Evolutionary conservation across 75 land plant genomes (phyloP), one percentile per base, ranked within the genome.

Genomic region (Adiantum capillusveneris): DNA sequence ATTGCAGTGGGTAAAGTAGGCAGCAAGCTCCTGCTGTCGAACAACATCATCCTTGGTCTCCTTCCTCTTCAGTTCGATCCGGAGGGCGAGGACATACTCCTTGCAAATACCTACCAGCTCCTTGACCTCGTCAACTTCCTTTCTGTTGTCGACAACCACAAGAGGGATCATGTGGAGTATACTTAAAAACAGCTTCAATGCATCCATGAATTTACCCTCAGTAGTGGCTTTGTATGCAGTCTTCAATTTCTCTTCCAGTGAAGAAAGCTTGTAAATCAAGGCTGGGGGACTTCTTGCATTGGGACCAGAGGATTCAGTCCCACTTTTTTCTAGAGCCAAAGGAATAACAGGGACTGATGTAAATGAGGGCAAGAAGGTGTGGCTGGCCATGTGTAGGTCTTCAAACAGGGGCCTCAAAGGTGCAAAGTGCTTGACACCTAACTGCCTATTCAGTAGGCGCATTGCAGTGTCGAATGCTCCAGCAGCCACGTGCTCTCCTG

Each of bases 71-170:
- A 83, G 60, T 43, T 83, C 86, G 60, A 83, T 76, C 34, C 73
- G 69, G 52, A 83, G 57, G 44, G 81, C 84, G 16, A 80, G 67
- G 36, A 69, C 79, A 56, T 83, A 83, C 54, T 83, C 86, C 48
- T 80, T 83, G 0, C 63, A 73, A 29, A 80, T 80, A 11, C 79
- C 72, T 17, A 81, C 57, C 57, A 81, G 60, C 42, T 70, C 79
- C 45, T 81, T 81, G n/a, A 83, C 86, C 22, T 83, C 86, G 30
- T 83, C 86, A 24, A 83, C 84, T 50, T 83, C 86, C 68, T 66
- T 83, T 31, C 86, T 64, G 21, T 74, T 56, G 18, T 83, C 83
- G 17, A 83, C 86, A 11, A 83, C 86, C 60, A 83, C 66, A 41
- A 83, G 49, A 41, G 86, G 86, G 26, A 83, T 76, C 1, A 78